These are phyloP conservation scores for Fusarium sp. DNA, from an alignment of 2,329 filamentous ascomycete species.

Conservation along the genomic window DNA sequence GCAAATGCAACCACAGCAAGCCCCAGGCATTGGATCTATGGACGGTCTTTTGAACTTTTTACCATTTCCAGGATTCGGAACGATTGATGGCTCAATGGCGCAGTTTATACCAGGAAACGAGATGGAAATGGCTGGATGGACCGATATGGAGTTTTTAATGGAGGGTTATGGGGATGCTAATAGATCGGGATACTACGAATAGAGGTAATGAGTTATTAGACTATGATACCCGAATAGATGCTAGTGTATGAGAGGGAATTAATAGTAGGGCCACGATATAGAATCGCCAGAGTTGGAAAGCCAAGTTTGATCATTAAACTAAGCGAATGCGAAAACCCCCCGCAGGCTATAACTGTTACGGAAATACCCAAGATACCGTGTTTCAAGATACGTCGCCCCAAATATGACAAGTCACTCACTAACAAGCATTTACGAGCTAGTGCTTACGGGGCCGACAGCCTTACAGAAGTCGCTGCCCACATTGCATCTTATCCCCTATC, in stretches of 20 bases:
- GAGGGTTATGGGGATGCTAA: conserved; percentile 30
- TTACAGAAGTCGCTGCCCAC: background rate
- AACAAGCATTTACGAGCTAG: background rate
- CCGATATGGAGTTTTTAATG: conserved; percentile 41
- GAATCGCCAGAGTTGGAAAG: background rate
- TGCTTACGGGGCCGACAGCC: background rate
- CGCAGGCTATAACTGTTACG: background rate
- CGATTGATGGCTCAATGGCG: conserved; percentile 17
- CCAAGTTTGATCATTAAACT: background rate
- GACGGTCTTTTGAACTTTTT: conserved; percentile 31
- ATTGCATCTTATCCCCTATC: background rate
- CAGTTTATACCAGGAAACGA: conserved; percentile 31
- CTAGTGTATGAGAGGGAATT: background rate
- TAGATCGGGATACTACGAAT: conserved; percentile 1
- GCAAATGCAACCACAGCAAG: conserved; percentile 8
- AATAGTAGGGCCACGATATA: background rate
- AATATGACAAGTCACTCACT: background rate
- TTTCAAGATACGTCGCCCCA: too few relatives aligned
- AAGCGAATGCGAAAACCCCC: background rate
- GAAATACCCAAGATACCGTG: background rate
- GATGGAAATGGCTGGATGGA: conserved; percentile 39
- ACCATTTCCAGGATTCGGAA: conserved; percentile 19
- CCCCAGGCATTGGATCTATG: conserved; percentile 19
- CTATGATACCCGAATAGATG: background rate
- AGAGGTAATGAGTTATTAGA: background rate